These are phyloP conservation scores for Xerocomus minutiporus DNA, from an alignment of 1,284 basidiomycete species.

Conservation along the genomic window DNA sequence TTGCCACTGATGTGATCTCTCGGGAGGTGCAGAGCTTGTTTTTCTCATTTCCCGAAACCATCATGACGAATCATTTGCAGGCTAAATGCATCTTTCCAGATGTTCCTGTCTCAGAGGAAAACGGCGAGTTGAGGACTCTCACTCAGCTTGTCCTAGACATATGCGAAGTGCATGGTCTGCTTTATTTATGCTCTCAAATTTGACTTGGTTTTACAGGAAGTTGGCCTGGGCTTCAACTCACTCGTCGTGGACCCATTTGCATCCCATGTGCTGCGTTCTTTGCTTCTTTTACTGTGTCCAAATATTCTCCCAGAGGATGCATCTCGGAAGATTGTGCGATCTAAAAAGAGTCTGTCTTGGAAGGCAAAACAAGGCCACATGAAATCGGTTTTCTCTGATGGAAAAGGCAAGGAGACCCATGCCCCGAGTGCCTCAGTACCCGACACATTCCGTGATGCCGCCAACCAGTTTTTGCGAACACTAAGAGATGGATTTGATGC, in stretches of 20 bases:
- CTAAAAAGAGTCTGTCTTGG: conserved; percentile 74
- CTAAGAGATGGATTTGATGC: conserved; percentile 53
- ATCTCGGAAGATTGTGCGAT: conserved; percentile 48
- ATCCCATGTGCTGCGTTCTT: conserved; percentile 79
- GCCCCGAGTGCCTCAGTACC: conserved; percentile 38
- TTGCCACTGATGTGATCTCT: conserved; percentile 69
- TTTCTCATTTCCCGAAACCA: conserved; percentile 1
- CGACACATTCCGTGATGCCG: conserved; percentile 46
- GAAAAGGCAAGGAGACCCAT: conserved; percentile 41
- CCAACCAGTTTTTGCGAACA: conserved; percentile 50
- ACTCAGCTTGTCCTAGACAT: conserved; percentile 63
- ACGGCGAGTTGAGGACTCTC: conserved; percentile 70
- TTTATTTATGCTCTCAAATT: conserved; percentile 1
- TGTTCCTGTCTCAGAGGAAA: conserved; percentile 44
- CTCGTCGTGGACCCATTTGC: conserved; percentile 81
- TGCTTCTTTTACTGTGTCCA: conserved; percentile 72
- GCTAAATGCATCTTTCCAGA: conserved; percentile 57
- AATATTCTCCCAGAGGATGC: conserved; percentile 39
- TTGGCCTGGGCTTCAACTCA: conserved; percentile 56
- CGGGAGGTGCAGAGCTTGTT: conserved; percentile 59
- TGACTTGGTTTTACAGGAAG: conserved; percentile 48
- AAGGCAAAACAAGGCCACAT: conserved; percentile 71
- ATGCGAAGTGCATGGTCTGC: conserved; percentile 52
- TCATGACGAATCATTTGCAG: conserved; percentile 36
- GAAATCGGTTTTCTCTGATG: conserved; percentile 61